phyloP scores from a whole-genome alignment of 208 protist genomes.

The Trichomonas tenax region DNA sequence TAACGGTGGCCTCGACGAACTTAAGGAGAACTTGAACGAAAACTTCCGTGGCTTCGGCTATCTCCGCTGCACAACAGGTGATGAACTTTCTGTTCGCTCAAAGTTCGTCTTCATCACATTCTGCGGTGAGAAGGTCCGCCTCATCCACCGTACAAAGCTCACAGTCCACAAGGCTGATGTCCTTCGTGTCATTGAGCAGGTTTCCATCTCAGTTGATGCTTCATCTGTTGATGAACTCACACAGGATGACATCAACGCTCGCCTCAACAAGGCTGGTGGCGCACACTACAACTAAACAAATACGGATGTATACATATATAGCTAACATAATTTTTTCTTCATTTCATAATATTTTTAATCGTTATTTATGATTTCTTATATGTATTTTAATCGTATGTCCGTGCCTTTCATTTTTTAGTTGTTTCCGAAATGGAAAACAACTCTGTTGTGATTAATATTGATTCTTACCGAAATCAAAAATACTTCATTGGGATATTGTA shows the following conservation, averaged over 20 bases:
- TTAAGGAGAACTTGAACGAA: not conserved
- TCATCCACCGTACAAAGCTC: not conserved
- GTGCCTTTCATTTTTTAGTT: not conserved
- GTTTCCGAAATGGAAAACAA: too few species aligned
- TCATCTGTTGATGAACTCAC: not conserved
- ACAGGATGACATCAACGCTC: not conserved
- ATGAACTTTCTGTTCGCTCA: not conserved
- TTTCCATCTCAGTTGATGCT: not conserved
- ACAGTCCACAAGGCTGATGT: not conserved
- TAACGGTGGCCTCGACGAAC: not conserved
- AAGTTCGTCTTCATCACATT: slow-evolving; percentile 17
- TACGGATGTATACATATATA: not conserved
- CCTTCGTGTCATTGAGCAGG: not conserved
- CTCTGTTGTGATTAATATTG: too few species aligned
- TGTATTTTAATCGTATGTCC: too few species aligned
- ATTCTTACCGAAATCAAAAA: too few species aligned
- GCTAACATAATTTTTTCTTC: not conserved
- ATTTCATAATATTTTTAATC: not conserved
- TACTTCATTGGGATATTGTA: too few species aligned
- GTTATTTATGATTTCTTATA: not conserved
- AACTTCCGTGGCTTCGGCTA: not conserved
- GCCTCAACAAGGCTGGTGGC: not conserved
- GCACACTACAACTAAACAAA: not conserved
- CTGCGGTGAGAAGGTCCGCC: not conserved
- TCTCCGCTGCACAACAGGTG: not conserved